Base-by-base conservation (phyloP, 23 red algal species). In the Gracilariopsis chorda region DNA sequence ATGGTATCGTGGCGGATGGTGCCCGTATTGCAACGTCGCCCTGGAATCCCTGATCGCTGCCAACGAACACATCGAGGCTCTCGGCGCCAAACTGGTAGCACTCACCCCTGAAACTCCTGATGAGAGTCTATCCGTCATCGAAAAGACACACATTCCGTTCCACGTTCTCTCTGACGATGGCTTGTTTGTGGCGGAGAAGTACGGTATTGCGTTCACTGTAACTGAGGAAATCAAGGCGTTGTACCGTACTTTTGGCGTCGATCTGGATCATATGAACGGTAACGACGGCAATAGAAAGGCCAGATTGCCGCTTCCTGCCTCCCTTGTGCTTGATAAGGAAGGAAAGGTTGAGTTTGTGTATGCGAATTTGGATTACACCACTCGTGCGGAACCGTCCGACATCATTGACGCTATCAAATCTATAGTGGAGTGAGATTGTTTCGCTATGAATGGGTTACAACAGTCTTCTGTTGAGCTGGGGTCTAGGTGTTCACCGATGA, bases 1-100 rank as follows among this genome's bases (percentile, higher is more conserved):
- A 7, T 84, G 60, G 57, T 84, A 84, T 69, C 80, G 80, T 19
- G 80, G 80, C 36, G 60, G 53, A 19, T 84, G 80, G 80, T 84
- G 80, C 58, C 80, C 80, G 34, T 84, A 84, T 33, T 84, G 80
- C 60, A 84, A 84, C 60, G 53, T 60, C 10, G 51, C 80, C 8
- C 80, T 84, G 1, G 43, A 62, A 19, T 58, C 80, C 39, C 56
- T 84, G 37, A 62, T 62, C 56, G n/a, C 48, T 34, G 56, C 80
- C 21, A 43, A 64, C 56, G 56, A 61, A 14, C 37, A 84, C 35
- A 65, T 84, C 56, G 60, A 84, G 29, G 41, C 55, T 35, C 41
- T 84, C 2, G 58, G 58, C 37, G 80, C 80, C 37, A 65, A 45
- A 23, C 60, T 84, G 58, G 80, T 84, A 19, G 41, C 56, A 39